These are phyloP conservation scores for Zychaea mexicana DNA, from an alignment of 371 early-diverging fungal genomes.

Conservation along the genomic window DNA sequence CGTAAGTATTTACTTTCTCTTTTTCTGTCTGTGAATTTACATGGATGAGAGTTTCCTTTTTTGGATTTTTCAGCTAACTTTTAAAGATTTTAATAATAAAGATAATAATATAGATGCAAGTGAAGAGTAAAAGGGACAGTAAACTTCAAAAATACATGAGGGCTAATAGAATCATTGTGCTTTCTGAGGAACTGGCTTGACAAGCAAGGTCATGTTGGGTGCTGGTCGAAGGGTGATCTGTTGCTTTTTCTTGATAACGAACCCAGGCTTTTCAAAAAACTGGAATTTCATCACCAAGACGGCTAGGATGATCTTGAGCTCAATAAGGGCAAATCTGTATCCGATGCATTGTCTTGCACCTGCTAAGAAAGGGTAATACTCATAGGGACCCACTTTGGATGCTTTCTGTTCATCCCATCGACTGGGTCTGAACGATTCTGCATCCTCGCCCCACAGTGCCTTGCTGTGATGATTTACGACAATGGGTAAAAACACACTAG, in stretches of 20 bases:
- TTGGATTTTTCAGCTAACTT: too few relatives aligned
- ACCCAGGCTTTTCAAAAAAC: conserved; percentile 39
- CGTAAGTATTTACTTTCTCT: too few relatives aligned
- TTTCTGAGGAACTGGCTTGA: conserved; percentile 10
- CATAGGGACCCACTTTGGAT: conserved; percentile 37
- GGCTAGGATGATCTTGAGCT: conserved; percentile 42
- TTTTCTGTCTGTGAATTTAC: too few relatives aligned
- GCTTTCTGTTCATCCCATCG: conserved; percentile 54
- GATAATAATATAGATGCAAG: too few relatives aligned
- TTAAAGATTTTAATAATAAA: too few relatives aligned
- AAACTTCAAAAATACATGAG: too few relatives aligned
- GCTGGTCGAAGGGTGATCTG: conserved; percentile 38
- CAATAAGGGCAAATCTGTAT: conserved; percentile 41
- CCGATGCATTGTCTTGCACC: conserved; percentile 56
- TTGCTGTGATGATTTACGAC: conserved; percentile 50
- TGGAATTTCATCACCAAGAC: conserved; percentile 33
- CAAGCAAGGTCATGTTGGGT: conserved; percentile 35
- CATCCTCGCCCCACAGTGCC: conserved; percentile 68
- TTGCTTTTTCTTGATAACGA: conserved; percentile 26
- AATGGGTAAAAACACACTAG: conserved; percentile 40
- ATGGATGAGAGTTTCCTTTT: too few relatives aligned
- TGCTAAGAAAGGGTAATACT: conserved; percentile 64
- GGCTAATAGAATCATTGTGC: too few relatives aligned
- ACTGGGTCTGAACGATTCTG: conserved; percentile 60
- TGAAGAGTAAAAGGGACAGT: too few relatives aligned